Conservation (phyloP, 768 basidiomycete genomes). For the Lanmaoa rubissima region DNA sequence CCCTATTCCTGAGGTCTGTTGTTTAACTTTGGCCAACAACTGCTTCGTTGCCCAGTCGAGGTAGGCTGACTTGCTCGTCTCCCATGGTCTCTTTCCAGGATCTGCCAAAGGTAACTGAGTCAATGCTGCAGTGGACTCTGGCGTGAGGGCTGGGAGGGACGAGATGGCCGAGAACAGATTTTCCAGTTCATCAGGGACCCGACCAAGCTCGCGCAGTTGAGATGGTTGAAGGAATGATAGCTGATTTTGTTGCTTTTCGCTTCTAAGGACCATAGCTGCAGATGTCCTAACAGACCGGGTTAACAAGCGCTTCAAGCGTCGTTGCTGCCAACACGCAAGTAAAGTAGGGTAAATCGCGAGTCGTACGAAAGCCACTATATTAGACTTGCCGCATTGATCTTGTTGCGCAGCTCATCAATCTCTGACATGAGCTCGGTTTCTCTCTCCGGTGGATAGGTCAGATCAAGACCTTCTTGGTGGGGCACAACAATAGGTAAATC, state of each 20-base stretch:
- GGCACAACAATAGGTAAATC: conserved; percentile 71
- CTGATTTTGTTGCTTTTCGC: conserved; percentile 41
- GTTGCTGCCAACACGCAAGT: conserved; percentile 45
- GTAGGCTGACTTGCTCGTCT: conserved; percentile 72
- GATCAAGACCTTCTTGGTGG: conserved; percentile 71
- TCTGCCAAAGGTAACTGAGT: conserved; percentile 37
- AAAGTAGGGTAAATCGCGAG: conserved; percentile 9
- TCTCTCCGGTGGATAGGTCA: conserved; percentile 55
- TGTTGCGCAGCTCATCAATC: conserved; percentile 62
- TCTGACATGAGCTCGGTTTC: conserved; percentile 64
- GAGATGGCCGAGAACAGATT: conserved; percentile 48
- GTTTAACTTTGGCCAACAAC: conserved; percentile 39
- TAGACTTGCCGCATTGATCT: conserved; percentile 65
- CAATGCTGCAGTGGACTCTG: conserved; percentile 39
- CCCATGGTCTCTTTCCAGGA: conserved; percentile 75
- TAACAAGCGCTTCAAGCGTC: conserved; percentile 58
- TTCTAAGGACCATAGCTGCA: conserved; percentile 44
- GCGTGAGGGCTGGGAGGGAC: conserved; percentile 46
- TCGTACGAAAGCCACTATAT: not conserved
- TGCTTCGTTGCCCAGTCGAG: conserved; percentile 71
- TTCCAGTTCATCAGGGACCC: conserved; percentile 41
- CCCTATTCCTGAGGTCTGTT: conserved; percentile 13
- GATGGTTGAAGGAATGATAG: conserved; percentile 46
- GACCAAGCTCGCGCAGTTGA: conserved; percentile 37
- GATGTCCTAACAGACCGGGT: conserved; percentile 52